Evolutionary conservation across 2,329 filamentous ascomycete species (phyloP), one percentile per base, ranked within the genome.

Genomic region (Phialemoniopsis sp.): DNA sequence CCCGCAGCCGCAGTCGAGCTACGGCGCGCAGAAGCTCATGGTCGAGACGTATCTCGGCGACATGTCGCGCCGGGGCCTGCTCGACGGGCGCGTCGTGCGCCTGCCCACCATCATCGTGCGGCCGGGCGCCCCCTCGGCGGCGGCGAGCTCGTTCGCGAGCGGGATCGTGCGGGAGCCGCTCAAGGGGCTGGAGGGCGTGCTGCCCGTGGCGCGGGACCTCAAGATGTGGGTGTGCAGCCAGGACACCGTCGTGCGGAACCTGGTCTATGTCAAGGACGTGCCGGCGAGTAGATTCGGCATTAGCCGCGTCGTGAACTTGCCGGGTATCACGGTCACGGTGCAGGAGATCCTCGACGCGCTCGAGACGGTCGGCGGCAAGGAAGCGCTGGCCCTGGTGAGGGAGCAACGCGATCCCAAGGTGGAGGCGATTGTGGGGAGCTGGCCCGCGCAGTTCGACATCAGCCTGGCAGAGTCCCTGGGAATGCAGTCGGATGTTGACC

Each of bases 141-240:
- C 79, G 0, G 78, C 79, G 3, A 76, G 71, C 4, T 77, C 72
- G 0, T 83, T 82, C 48, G 67, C 78, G 1, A 77, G 67, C 3
- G 79, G 78, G 1, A 82, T 84, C 49, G 76, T 83, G 32, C 66
- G 79, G 4, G 79, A 83, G 55, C 75, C 76, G 1, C 56, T 80
- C 14, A 64, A 72, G 32, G 70, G 71, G 13, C 55, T 66, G 43
- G 53, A 61, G 21, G 67, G 62, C n/a, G 50, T 69, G 4, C 60
- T 73, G 4, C 62, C 70, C 14, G 61, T 69, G 26, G 55, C 66
- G 13, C 56, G 65, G 3, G 54, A 57, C 3, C 63, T 72, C 42
- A 58, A 63, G 18, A 66, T 68, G 29, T 72, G 69, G 68, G 54
- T 72, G 4, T 72, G 67, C 49, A 71, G 68, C 15, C 69, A 70